These are phyloP conservation scores for Alternaria sp. DNA, from an alignment of 2,329 filamentous ascomycete species.

Conservation along the genomic window DNA sequence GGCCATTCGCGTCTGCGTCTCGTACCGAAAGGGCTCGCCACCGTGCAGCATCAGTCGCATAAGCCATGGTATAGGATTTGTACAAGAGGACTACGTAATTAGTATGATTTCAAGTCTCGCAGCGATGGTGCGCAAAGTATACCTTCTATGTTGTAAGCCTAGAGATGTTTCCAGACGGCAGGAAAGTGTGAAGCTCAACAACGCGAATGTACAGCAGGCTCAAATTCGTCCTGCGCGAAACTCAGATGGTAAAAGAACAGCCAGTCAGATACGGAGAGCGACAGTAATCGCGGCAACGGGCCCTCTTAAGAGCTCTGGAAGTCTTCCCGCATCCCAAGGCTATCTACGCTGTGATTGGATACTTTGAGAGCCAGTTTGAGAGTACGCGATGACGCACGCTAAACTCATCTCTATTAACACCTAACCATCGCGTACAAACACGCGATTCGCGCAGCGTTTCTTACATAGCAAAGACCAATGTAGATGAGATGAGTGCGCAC, in stretches of 20 bases:
- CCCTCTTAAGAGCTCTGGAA: not conserved
- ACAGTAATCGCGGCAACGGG: not conserved
- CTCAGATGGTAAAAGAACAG: not conserved
- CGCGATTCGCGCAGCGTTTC: not conserved
- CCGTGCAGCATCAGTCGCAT: slow-evolving; percentile 39
- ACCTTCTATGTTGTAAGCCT: not conserved
- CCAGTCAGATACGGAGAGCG: not conserved
- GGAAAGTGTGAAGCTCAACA: not conserved
- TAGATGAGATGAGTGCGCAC: not conserved
- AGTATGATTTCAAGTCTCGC: not conserved
- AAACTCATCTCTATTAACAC: not conserved
- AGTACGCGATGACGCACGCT: slow-evolving; percentile 17
- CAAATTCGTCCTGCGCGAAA: not conserved
- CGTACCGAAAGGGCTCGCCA: slow-evolving; percentile 54
- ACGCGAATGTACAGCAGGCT: not conserved
- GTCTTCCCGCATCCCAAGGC: not conserved
- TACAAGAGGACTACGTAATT: not conserved
- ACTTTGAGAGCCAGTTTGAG: slow-evolving; percentile 25
- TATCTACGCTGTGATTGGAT: slow-evolving; percentile 25
- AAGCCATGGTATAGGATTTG: slow-evolving; percentile 27
- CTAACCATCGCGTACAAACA: not conserved
- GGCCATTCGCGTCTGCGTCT: slow-evolving; percentile 50
- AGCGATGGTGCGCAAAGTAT: not conserved
- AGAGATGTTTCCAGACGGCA: no score
- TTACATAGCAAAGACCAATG: not conserved